phyloP scores from a whole-genome alignment of 768 basidiomycete genomes.

The Boletus rufocinnamomeus region DNA sequence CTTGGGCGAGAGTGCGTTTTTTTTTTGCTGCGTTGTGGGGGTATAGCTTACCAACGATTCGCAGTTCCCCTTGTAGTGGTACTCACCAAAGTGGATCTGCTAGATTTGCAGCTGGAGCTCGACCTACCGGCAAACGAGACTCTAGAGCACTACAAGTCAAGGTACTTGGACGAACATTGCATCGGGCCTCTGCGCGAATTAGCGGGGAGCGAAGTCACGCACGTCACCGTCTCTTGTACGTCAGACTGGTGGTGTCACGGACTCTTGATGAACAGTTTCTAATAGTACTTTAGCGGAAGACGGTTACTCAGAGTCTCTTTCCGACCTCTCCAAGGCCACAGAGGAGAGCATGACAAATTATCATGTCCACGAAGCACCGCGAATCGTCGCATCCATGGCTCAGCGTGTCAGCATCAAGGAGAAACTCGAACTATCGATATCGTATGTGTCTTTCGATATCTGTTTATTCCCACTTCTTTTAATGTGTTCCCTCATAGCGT shows the following conservation, averaged over 20 bases:
- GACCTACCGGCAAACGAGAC: neutral
- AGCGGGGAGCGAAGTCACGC: neutral
- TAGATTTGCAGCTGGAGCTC: conserved; percentile 5
- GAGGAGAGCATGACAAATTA: conserved; percentile 6
- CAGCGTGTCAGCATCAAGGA: conserved; percentile 20
- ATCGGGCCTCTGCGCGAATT: neutral
- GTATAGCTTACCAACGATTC: neutral
- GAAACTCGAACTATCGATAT: conserved; percentile 16
- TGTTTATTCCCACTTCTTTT: neutral
- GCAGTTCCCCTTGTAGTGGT: conserved; percentile 18
- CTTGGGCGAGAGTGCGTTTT: conserved; percentile 8
- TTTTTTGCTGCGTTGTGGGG: neutral
- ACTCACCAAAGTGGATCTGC: conserved; percentile 19
- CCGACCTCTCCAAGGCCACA: conserved; percentile 3
- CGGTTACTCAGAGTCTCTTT: conserved; percentile 7
- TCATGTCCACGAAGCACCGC: conserved; percentile 13
- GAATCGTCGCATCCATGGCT: conserved; percentile 13
- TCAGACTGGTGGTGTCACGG: neutral
- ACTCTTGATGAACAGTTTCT: neutral
- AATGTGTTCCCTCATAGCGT: conserved; percentile 1
- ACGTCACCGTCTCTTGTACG: conserved; percentile 15
- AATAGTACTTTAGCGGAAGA: conserved; percentile 6
- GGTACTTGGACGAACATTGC: neutral
- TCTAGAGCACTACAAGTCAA: neutral
- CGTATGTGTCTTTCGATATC: neutral